These are phyloP conservation scores for Hymenoscyphus salicellus DNA, from an alignment of 2,329 filamentous ascomycete species.

Conservation along the genomic window DNA sequence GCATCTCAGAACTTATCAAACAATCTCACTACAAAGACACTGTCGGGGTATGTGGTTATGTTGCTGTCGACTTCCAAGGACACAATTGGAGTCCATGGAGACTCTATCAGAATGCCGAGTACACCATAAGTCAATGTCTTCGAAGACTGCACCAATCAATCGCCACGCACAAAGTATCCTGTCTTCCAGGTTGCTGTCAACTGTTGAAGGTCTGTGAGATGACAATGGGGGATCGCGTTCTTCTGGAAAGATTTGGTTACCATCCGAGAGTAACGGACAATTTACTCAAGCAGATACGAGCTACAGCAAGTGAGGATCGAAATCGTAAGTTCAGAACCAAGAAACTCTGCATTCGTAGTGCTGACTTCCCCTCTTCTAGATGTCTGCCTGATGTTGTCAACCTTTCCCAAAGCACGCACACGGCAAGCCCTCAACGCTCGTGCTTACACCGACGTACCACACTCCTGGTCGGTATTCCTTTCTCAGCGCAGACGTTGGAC, in stretches of 20 bases:
- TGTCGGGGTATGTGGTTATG: slow-evolving; percentile 48
- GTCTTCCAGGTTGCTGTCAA: slow-evolving; percentile 49
- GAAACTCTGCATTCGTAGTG: slow-evolving; percentile 37
- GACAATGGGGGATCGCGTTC: slow-evolving; percentile 47
- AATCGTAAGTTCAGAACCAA: slow-evolving; percentile 34
- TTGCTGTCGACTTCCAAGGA: slow-evolving; percentile 46
- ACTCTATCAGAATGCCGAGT: slow-evolving; percentile 48
- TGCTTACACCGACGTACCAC: slow-evolving; percentile 47
- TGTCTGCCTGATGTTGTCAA: slow-evolving; percentile 43
- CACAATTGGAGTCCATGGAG: slow-evolving; percentile 45
- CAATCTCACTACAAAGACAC: slow-evolving; percentile 44
- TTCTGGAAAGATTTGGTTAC: slow-evolving; percentile 48
- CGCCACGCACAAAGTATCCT: slow-evolving; percentile 49
- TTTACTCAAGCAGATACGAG: slow-evolving; percentile 49
- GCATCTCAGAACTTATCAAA: slow-evolving; percentile 44
- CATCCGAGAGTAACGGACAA: slow-evolving; percentile 48
- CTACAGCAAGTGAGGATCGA: slow-evolving; percentile 48
- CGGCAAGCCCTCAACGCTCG: slow-evolving; percentile 47
- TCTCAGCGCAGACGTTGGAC: slow-evolving; percentile 50
- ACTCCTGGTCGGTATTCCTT: slow-evolving; percentile 46
- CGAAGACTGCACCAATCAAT: slow-evolving; percentile 49
- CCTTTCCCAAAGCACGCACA: slow-evolving; percentile 44
- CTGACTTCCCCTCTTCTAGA: slow-evolving; percentile 4
- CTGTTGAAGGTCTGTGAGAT: slow-evolving; percentile 49
- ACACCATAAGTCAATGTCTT: slow-evolving; percentile 47